These are phyloP conservation scores for Beta vulgaris DNA, from an alignment of 148 eudicot species.

Conservation along the genomic window DNA sequence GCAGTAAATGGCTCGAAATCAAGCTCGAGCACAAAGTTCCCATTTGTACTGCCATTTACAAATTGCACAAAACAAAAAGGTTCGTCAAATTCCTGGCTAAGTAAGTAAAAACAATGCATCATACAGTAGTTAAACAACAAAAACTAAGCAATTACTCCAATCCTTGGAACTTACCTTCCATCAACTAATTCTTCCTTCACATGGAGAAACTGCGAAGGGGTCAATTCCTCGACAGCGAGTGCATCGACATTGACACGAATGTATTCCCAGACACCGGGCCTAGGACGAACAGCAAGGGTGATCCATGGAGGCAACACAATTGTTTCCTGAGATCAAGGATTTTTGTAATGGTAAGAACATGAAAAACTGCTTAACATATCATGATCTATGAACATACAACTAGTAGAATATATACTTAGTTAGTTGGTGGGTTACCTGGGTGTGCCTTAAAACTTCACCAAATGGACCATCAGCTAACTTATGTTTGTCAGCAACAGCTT, in stretches of 20 bases:
- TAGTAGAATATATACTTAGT: too few relatives aligned
- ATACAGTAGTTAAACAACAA: too few relatives aligned
- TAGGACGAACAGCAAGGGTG: slow-evolving; percentile 76
- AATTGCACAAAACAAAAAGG: background rate
- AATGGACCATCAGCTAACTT: slow-evolving; percentile 73
- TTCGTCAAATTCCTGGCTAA: background rate
- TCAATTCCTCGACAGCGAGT: slow-evolving; percentile 61
- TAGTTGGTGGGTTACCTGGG: slow-evolving; percentile 62
- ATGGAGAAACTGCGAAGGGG: slow-evolving; percentile 70
- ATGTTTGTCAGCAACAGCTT: slow-evolving; percentile 44
- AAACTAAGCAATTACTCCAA: too few relatives aligned
- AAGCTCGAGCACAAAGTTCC: slow-evolving; percentile 89
- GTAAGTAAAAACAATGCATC: background rate
- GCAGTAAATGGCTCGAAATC: slow-evolving; percentile 93
- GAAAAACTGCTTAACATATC: background rate
- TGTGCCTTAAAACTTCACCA: slow-evolving; percentile 72
- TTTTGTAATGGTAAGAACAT: background rate
- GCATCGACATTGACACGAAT: slow-evolving; percentile 63
- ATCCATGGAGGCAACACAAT: slow-evolving; percentile 84
- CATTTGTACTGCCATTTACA: slow-evolving; percentile 48
- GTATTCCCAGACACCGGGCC: slow-evolving; percentile 99
- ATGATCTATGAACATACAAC: background rate
- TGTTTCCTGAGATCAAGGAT: slow-evolving; percentile 51
- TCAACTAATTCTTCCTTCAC: slow-evolving; percentile 84
- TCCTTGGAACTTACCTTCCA: slow-evolving; percentile 52